Base-by-base conservation (phyloP, 1,284 basidiomycete genomes). In the Singerocomus inundabilis region DNA sequence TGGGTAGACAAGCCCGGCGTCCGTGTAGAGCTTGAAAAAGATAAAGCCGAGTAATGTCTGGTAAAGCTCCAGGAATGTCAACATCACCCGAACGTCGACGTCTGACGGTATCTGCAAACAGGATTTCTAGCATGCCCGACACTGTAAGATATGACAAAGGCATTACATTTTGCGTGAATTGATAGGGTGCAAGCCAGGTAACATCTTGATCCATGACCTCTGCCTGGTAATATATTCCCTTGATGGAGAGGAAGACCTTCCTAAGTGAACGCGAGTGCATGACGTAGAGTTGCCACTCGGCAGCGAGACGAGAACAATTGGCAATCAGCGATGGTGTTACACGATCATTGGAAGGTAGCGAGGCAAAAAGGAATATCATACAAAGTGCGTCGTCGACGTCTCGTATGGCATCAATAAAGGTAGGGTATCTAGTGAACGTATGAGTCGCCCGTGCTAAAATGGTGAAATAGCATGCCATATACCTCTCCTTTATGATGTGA, bases 401-500 rank as follows among this genome's bases (percentile, higher is more conserved):
- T 61, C 95, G 86, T 42, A 99, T 74, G 39, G 97, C 93, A 62
- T 98, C 93, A 44, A 93, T 82, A 72, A 99, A 99, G 1, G 94
- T 97, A 2, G 97, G 95, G 72, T 99, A 99, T 67, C 93, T 96
- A 53, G 12, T 55, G 54, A 41, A 46, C 29, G 15, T 44, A 28
- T 58, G 26, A 51, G 32, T 45, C 38, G 18, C 37, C 5, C 15
- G 7, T 29, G 26, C 16, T n/a, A 35, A 46, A n/a, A 43, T 30
- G n/a, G 28, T 16, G 25, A 34, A 38, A 24, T 47, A 32, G 4
- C 58, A 5, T 42, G 25, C 13, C 21, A 21, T 11, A 61, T 63
- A 93, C 92, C 97, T 80, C 74, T 99, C 96, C 70, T 98, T 99
- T 68, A 99, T 89, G 56, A 99, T 92, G 70, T 99, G 97, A 72